Evolutionary conservation across 139 green algal genomes (phyloP), one percentile per base, ranked within the genome.

Genomic region (Chloropicon primus): DNA sequence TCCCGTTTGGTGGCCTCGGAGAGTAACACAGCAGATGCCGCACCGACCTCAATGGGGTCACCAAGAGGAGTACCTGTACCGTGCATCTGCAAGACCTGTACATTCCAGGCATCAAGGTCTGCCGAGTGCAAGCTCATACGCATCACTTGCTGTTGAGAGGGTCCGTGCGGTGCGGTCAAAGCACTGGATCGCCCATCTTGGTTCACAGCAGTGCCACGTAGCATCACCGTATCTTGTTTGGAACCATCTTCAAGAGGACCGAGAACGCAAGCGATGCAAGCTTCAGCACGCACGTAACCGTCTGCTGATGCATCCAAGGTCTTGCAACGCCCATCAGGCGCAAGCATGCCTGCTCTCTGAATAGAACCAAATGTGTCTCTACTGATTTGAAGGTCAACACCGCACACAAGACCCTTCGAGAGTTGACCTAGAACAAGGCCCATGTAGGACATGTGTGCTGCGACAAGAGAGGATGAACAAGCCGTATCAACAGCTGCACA

Each of bases 21-120:
- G 41, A 28, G 24, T 53, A 21, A 76, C n/a, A 86, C 88, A 2
- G 84, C 79, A 0, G 54, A 74, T 24, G 82, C 80, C 17, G 91
- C 92, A 2, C 92, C 91, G 2, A 94, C 80, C 80, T 97, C 92
- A 53, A 97, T 96, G 41, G 92, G 90, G 62, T 97, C 92, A 1
- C 93, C 89, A 23, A 96, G 85, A 0, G 85, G 80, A 2, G 91
- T 94, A 41, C 91, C 92, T 2, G 91, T 95, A 80, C 91, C 91
- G 54, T 96, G 91, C 85, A 95, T 88, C 78, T 93, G 86, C 77
- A 96, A 21, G 21, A 22, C 26, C 29, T 27, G 21, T 22, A 78
- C 29, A 26, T 23, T 24, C 10, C 27, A 77, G 21, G 77, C 23
- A 21, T 26, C 2, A 24, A 89, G 10, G 0, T 29, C 53, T 21